Percentiles rank a stretch among this genome's conserved stretches.
phyloP scores from a whole-genome alignment of 2,329 filamentous ascomycete species.

The Venturia carpophila region DNA sequence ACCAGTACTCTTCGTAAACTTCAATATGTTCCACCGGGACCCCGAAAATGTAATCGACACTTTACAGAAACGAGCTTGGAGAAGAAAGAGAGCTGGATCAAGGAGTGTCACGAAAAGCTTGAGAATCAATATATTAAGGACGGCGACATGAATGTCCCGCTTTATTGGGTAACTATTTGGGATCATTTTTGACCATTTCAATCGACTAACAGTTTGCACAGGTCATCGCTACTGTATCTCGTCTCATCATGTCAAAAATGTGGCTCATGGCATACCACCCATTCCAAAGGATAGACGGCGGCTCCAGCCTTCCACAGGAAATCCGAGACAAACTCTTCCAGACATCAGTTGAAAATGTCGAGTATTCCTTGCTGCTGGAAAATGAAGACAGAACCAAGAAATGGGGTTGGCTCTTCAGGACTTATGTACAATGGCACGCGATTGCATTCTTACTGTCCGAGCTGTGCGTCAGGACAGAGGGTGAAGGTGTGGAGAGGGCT shows the following conservation, averaged over 20 bases:
- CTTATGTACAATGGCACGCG: constrained; percentile 59
- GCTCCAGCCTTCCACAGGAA: constrained; percentile 50
- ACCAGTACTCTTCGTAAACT: constrained; percentile 40
- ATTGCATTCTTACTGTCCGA: constrained; percentile 55
- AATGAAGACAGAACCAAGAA: constrained; percentile 53
- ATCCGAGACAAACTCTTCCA: constrained; percentile 62
- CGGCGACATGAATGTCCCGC: constrained; percentile 48
- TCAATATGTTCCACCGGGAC: constrained; percentile 38
- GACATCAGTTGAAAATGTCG: constrained; percentile 66
- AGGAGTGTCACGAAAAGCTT: constrained; percentile 39
- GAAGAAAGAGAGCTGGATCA: constrained; percentile 45
- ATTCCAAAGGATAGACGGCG: constrained; percentile 53
- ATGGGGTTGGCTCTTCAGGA: constrained; percentile 59
- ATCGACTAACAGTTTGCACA: background rate
- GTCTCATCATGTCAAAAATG: constrained; percentile 69
- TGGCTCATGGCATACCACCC: constrained; percentile 72
- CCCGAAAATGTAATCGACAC: constrained; percentile 35
- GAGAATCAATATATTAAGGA: constrained; percentile 44
- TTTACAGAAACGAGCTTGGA: constrained; percentile 38
- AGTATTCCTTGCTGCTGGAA: constrained; percentile 60
- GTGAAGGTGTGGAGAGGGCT: constrained; percentile 51
- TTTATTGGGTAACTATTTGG: constrained; percentile 54
- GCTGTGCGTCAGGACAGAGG: constrained; percentile 49
- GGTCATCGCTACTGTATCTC: constrained; percentile 37
- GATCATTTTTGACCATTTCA: background rate